These are phyloP conservation scores for Candida succiphila DNA, from an alignment of 805 yeast genomes.

Conservation along the genomic window DNA sequence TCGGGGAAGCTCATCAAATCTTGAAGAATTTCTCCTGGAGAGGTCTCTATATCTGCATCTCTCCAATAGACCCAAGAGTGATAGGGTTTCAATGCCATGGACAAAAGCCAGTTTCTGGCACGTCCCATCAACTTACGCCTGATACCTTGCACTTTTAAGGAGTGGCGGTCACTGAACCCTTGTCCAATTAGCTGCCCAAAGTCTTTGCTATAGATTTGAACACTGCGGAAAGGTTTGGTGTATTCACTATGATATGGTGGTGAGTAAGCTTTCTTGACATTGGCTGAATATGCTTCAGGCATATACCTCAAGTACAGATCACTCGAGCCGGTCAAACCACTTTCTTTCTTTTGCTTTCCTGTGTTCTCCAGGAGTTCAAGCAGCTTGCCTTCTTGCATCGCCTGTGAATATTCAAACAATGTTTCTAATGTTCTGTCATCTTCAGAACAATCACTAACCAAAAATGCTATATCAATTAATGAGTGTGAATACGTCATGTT, in stretches of 20 bases:
- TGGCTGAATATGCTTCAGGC: constrained; percentile 49
- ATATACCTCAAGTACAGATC: constrained; percentile 63
- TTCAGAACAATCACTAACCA: constrained; percentile 71
- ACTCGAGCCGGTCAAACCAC: constrained; percentile 39
- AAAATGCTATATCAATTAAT: constrained; percentile 68
- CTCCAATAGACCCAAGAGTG: constrained; percentile 92
- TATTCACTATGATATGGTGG: constrained; percentile 60
- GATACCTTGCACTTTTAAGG: constrained; percentile 77
- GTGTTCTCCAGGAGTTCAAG: constrained; percentile 35
- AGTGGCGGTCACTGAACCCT: constrained; percentile 77
- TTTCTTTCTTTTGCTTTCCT: constrained; percentile 22
- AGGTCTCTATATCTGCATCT: constrained; percentile 78
- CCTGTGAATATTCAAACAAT: constrained; percentile 52
- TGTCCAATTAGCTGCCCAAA: constrained; percentile 82
- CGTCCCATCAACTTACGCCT: constrained; percentile 80
- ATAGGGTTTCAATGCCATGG: constrained; percentile 66
- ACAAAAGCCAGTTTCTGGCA: constrained; percentile 76
- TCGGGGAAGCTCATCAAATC: constrained; percentile 53
- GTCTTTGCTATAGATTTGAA: constrained; percentile 73
- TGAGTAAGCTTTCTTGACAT: constrained; percentile 46
- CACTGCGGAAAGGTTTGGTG: constrained; percentile 61
- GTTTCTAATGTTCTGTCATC: constrained; percentile 58
- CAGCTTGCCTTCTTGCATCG: constrained; percentile 63
- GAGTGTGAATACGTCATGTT: constrained; percentile 78
- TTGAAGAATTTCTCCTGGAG: constrained; percentile 68